These are phyloP conservation scores for Lumnitzera racemosa DNA, from an alignment of 345 rosid species.

Conservation along the genomic window DNA sequence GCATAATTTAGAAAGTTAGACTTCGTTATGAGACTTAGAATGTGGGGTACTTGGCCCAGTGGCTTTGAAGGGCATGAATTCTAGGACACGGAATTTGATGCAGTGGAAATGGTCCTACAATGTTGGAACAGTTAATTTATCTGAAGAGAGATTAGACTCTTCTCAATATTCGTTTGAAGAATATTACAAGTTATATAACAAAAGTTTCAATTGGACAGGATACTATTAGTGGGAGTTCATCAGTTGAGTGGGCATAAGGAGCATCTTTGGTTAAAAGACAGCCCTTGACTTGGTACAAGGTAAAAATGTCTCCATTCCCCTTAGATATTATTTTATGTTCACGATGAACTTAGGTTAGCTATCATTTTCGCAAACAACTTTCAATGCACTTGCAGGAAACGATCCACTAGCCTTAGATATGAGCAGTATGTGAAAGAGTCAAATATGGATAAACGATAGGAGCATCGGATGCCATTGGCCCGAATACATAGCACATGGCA, in stretches of 20 bases:
- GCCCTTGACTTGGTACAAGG: slow-evolving; percentile 23
- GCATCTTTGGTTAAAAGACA: slow-evolving; percentile 5
- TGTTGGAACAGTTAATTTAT: slow-evolving; percentile 34
- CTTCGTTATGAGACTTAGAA: slow-evolving; percentile 77
- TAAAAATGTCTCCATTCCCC: background rate
- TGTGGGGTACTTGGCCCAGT: slow-evolving; percentile 78
- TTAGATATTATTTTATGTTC: background rate
- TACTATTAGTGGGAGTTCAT: slow-evolving; percentile 14
- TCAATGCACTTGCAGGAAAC: slow-evolving; percentile 33
- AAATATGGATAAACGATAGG: slow-evolving; percentile 42
- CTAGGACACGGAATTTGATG: slow-evolving; percentile 71
- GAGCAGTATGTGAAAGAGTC: slow-evolving; percentile 47
- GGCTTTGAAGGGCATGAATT: slow-evolving; percentile 58
- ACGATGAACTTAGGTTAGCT: background rate
- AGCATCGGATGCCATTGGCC: slow-evolving; percentile 48
- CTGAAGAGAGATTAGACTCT: too few relatives aligned
- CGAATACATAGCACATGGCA: slow-evolving; percentile 29
- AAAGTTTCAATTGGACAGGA: background rate
- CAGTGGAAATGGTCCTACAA: slow-evolving; percentile 90
- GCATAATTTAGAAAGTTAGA: slow-evolving; percentile 67
- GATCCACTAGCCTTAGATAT: slow-evolving; percentile 40
- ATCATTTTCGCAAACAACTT: slow-evolving; percentile 23
- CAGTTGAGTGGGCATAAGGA: slow-evolving; percentile 14
- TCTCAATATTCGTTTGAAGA: too few relatives aligned
- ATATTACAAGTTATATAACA: too few relatives aligned